Evolutionary conservation across 495 filamentous ascomycete genomes (phyloP), one percentile per base, ranked within the genome.

Genomic region (Sabuloglossum arenarium): DNA sequence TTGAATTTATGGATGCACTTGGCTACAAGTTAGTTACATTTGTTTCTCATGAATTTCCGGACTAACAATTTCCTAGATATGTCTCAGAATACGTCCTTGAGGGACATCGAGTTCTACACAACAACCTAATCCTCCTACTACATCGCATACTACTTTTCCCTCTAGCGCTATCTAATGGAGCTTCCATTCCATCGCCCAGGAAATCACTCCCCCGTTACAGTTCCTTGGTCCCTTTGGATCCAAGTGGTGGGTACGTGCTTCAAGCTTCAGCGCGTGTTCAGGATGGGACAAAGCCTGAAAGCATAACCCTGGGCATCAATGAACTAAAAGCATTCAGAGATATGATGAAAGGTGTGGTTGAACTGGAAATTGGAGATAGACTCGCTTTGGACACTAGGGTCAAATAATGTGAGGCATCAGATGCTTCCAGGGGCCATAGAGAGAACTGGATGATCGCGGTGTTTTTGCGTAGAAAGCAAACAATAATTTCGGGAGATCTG

Each of bases 321-420:
- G 78, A 83, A 61, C 63, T 86, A 50, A 71, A 77, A 61, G 69
- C 65, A 9, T 69, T 86, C 58, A 80, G 79, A 59, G 74, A 79
- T 60, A 66, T 71, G 57, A 66, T 86, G 64, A 81, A 75, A 63
- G 79, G 81, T 6, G 75, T 75, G 6, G 77, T 85, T 47, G 78
- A 79, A 29, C 66, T 86, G 55, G 73, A 79, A 54, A 70, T 75
- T 53, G 79, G 74, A 4, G 81, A 86, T 65, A 69, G 82, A 46
- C 63, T 85, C 57, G 71, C 76, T 21, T 59, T 86, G 56, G 83
- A 86, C 67, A 82, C 81, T 0, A 71, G 81, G 55, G 78, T 80
- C 21, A 68, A 65, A 52, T 71, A 53, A 66, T 53, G 27, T 43
- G 39, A 43, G 16, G 39, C n/a, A 43, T 0, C 39, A 3, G 19